Base-by-base conservation (phyloP, 202 grass and related monocot genomes). In the Carex arenaria region DNA sequence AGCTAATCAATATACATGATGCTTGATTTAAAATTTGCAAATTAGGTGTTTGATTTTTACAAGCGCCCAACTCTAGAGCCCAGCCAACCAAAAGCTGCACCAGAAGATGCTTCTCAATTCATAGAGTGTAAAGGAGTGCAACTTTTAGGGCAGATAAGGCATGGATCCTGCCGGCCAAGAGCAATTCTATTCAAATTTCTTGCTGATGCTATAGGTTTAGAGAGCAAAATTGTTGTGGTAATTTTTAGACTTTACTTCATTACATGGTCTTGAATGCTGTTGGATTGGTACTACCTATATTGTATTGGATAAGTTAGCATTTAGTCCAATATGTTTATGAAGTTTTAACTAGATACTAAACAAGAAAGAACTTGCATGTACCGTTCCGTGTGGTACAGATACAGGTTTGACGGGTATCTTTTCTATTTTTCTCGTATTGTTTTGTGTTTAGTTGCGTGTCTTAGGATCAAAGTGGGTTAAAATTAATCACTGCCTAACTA, bases 191-290 rank as follows among this genome's bases (percentile, higher is more conserved):
- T 99, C 91, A 99, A 99, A 88, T 91, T 94, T 89, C 93, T 99
- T 84, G 89, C 96, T 78, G 96, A 99, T 92, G 88, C 96, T 76
- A 90, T 99, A 88, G 96, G 96, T 82, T 85, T 96, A 79, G 89
- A 90, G 86, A 99, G 93, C 87, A 99, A 99, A 92, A 91, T 99
- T 85, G 93, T 99, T 64, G 93, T 95, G 93, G 96, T 99, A 96
- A 77, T 86, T 82, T 84, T 51, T 66, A n/a, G 18, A 45, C 31
- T 74, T 14, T 7, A 68, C 4, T 68, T 31, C 22, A 40, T 66
- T 38, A 3, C 61, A 67, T 56, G 68, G 49, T 67, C 49, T 66
- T 67, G 36, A 54, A 65, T 13, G 7, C 7, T 34, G 30, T 56
- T 0, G 15, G 7, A 56, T 34, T 57, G 26, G 49, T 5, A 76